Conservation (phyloP, 2,329 filamentous ascomycete species). For the Fusarium virguliforme region DNA sequence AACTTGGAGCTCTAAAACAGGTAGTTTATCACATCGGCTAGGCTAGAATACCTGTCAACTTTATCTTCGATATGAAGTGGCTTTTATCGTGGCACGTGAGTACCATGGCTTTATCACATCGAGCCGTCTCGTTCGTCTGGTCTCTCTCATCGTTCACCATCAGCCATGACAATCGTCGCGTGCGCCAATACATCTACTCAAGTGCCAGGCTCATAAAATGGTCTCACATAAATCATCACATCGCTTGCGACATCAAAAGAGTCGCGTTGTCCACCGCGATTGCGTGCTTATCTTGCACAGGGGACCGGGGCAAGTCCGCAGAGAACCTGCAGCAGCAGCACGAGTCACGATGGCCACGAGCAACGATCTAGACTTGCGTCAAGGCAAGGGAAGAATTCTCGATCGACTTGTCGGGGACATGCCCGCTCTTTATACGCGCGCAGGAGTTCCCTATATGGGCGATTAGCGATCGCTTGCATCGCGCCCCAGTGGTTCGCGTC, state of each 20-base stretch:
- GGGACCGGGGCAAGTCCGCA: not conserved
- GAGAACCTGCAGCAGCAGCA: not conserved
- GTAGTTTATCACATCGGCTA: not conserved
- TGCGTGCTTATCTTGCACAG: conserved; percentile 3
- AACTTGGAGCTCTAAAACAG: not conserved
- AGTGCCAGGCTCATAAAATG: not conserved
- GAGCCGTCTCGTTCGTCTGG: not conserved
- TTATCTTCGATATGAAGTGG: not conserved
- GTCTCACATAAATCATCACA: not conserved
- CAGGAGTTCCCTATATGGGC: not conserved
- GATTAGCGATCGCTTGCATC: not conserved
- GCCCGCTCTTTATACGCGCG: not conserved
- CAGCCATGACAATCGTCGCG: not conserved
- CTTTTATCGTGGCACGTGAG: not conserved
- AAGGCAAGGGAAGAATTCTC: conserved; percentile 2
- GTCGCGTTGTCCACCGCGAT: not conserved
- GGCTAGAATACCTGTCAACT: not conserved
- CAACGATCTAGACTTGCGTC: not conserved
- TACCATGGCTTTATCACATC: not conserved
- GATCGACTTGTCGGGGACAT: not conserved
- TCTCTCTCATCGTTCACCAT: not conserved
- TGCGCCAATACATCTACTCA: not conserved
- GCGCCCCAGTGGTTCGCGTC: conserved; percentile 1
- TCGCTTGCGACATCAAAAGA: conserved; percentile 1
- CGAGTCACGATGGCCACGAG: not conserved